Base-by-base conservation (phyloP, 352 stramenopile species). In the Phytopythium montanum region DNA sequence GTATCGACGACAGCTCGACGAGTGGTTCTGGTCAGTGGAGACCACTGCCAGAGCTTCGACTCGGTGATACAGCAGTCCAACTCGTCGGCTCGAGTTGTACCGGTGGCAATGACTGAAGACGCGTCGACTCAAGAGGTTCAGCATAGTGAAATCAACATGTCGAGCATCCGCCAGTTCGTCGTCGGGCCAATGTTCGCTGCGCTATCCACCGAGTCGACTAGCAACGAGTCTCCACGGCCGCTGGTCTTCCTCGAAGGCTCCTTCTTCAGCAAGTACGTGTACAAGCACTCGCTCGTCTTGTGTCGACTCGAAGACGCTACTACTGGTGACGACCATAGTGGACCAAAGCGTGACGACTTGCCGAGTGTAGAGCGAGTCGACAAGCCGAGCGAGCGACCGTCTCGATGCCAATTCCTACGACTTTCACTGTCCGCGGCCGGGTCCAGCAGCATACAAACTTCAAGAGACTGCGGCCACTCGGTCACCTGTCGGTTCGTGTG, bases 21-120 rank as follows among this genome's bases (percentile, higher is more conserved):
- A 46, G 61, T 74, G 3, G 50, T 80, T 46, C 56, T 82, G 28
- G 53, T 82, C n/a, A 78, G 65, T 6, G 73, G 73, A 31, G 71
- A 50, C 39, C 38, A 53, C 29, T 62, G 36, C 8, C 59, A 58
- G 52, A 82, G 70, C 51, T 82, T 82, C 33, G 54, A 74, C n/a
- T 70, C 73, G 2, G 60, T 80, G 18, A 70, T 82, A 34, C 60
- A 63, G n/a, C 65, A 82, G 28, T 58, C 28, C 54, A 63, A 56
- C n/a, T n/a, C 39, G 42, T 21, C 18, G 54, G 53, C 5, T 36
- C 44, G 21, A 19, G n/a, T 10, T 50, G 23, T 33, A 5, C 21
- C 21, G 13, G 13, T 1, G 1, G n/a, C 19, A 50, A 23, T 4
- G 45, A 33, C 12, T 60, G n/a, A 16, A 45, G 8, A 23, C 39